Conservation (phyloP, 225 moss, liverwort and hornwort species). For the Lunularia cruciata region DNA sequence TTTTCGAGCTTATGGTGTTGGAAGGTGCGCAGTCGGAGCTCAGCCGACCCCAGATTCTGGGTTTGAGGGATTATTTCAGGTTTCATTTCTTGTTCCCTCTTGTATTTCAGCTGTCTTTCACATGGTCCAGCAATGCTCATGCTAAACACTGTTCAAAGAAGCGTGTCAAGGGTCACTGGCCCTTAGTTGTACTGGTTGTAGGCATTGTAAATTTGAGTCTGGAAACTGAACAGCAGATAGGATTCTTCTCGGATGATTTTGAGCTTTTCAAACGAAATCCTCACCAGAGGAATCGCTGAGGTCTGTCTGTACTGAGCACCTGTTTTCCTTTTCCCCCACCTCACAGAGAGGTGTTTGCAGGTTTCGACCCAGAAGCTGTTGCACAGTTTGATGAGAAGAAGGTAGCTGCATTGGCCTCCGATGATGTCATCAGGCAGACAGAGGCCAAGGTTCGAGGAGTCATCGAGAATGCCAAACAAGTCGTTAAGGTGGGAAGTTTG, state of each 20-base stretch:
- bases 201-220: neutral
- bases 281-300: too few relatives aligned
- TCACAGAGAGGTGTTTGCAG: constrained; percentile 61
- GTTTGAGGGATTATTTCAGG: constrained; percentile 77
- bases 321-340: constrained; percentile 7
- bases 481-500: constrained; percentile 54
- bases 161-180: neutral
- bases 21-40: constrained; percentile 82
- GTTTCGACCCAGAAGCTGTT: constrained; percentile 68
- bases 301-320: constrained; percentile 1
- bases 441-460: constrained; percentile 77
- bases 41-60: constrained; percentile 73
- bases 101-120: neutral
- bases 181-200: neutral
- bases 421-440: constrained; percentile 68
- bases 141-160: too few relatives aligned
- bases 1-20: constrained; percentile 78
- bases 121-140: neutral
- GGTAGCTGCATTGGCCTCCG: constrained; percentile 49
- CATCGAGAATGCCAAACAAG: constrained; percentile 73
- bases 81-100: constrained; percentile 6
- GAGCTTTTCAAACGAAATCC: too few relatives aligned
- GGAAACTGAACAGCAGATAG: neutral
- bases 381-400: constrained; percentile 75
- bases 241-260: neutral